Conservation (phyloP, 2,329 filamentous ascomycete species). For the Cladosporium sp. region DNA sequence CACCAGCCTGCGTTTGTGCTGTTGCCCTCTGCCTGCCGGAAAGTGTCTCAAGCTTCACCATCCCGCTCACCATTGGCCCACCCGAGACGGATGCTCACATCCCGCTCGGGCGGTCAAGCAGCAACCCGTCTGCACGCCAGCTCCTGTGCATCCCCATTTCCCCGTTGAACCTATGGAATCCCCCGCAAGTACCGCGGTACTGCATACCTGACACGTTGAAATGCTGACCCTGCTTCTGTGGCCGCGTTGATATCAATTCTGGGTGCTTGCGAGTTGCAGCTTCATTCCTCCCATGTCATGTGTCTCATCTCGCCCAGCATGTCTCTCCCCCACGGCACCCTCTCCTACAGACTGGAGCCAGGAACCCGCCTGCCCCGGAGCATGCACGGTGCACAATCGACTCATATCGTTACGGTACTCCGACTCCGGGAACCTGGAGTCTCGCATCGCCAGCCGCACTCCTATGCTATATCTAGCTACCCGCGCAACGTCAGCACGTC, state of each 20-base stretch:
- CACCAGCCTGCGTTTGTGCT: background rate
- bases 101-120: background rate
- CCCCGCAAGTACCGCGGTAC: background rate
- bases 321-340: slow-evolving; percentile 3
- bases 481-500: background rate
- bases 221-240: background rate
- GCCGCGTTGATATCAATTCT: background rate
- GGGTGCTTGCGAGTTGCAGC: background rate
- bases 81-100: background rate
- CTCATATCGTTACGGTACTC: background rate
- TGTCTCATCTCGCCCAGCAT: background rate
- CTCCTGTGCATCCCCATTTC: background rate
- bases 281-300: slow-evolving; percentile 1
- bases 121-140: background rate
- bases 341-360: slow-evolving; percentile 5
- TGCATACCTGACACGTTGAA: background rate
- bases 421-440: background rate
- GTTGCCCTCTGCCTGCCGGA: background rate
- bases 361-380: background rate
- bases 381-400: background rate
- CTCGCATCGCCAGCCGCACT: background rate
- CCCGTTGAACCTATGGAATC: background rate
- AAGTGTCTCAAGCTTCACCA: background rate
- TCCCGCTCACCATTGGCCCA: background rate
- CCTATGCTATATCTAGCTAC: background rate